Conservation (phyloP, 2,329 filamentous ascomycete species). For the Aureobasidium lini region DNA sequence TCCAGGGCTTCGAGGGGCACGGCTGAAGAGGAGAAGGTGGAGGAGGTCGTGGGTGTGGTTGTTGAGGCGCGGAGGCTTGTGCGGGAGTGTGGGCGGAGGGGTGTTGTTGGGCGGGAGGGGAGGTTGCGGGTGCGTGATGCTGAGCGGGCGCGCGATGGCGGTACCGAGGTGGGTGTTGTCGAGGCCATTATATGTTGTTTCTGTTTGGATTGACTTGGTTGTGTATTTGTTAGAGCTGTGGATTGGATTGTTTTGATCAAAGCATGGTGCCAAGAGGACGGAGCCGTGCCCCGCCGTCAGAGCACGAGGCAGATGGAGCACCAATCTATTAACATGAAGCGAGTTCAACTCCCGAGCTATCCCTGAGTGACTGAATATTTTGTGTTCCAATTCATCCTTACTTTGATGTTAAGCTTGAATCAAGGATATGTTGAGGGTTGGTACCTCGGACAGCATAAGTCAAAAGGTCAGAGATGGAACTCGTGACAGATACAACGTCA, state of each 20-base stretch:
- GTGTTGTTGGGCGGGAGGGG: slow-evolving; percentile 77
- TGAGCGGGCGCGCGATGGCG: slow-evolving; percentile 12
- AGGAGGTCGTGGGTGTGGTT: slow-evolving; percentile 34
- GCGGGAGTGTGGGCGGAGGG: slow-evolving; percentile 80
- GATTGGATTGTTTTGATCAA: background rate
- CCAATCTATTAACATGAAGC: too few species aligned
- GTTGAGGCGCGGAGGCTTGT: slow-evolving; percentile 74
- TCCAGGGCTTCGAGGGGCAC: slow-evolving; percentile 77
- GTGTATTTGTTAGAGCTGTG: background rate
- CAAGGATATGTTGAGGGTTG: too few species aligned
- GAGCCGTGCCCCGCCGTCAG: background rate
- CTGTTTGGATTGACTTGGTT: background rate
- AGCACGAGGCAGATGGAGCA: background rate
- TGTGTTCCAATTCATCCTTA: too few species aligned
- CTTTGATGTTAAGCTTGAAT: too few species aligned
- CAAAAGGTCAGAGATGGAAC: background rate
- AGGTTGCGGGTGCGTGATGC: slow-evolving; percentile 26
- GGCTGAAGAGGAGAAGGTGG: slow-evolving; percentile 39
- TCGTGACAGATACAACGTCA: background rate
- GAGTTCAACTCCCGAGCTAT: too few species aligned
- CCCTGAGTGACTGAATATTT: too few species aligned
- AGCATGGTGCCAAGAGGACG: background rate
- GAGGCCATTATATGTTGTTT: background rate
- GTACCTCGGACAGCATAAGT: background rate
- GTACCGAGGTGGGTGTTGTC: slow-evolving; percentile 12